Evolutionary conservation across 2,329 filamentous ascomycete genomes (phyloP).

Genomic region (Chrysosphaeria jannelii): DNA sequence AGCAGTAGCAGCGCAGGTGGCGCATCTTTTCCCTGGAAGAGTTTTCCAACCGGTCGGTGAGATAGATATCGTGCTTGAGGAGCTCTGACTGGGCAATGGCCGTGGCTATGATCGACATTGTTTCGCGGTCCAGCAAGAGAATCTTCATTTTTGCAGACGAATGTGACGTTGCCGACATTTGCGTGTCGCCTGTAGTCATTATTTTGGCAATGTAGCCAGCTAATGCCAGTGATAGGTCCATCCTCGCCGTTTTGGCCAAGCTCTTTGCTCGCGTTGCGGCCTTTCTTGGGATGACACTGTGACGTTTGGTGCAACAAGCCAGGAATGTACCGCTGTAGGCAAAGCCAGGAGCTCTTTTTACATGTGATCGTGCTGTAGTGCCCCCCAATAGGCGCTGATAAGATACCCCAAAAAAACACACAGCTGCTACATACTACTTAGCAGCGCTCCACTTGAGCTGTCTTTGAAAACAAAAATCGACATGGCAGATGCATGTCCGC

Average conservation of each 20-base stretch:
- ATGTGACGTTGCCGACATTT: conserved; percentile 23
- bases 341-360: too few species aligned
- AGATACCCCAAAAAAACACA: too few species aligned
- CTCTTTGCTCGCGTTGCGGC: too few species aligned
- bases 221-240: too few species aligned
- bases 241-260: too few species aligned
- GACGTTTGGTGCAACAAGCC: neutral
- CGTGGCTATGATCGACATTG: conserved; percentile 75
- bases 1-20: conserved; percentile 76
- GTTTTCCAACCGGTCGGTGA: conserved; percentile 89
- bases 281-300: too few species aligned
- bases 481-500: conserved; percentile 14
- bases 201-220: conserved; percentile 93
- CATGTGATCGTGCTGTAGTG: too few species aligned
- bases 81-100: conserved; percentile 86
- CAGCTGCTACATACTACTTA: too few species aligned
- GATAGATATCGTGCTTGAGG: conserved; percentile 88
- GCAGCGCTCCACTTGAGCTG: too few species aligned
- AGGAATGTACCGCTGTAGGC: neutral
- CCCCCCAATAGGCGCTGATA: too few species aligned
- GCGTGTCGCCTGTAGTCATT: conserved; percentile 53
- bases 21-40: conserved; percentile 84
- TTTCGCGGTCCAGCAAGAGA: conserved; percentile 73
- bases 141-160: conserved; percentile 95
- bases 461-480: too few species aligned